Base-by-base conservation (phyloP, 495 filamentous ascomycete species). In the Penicillium steckii region DNA sequence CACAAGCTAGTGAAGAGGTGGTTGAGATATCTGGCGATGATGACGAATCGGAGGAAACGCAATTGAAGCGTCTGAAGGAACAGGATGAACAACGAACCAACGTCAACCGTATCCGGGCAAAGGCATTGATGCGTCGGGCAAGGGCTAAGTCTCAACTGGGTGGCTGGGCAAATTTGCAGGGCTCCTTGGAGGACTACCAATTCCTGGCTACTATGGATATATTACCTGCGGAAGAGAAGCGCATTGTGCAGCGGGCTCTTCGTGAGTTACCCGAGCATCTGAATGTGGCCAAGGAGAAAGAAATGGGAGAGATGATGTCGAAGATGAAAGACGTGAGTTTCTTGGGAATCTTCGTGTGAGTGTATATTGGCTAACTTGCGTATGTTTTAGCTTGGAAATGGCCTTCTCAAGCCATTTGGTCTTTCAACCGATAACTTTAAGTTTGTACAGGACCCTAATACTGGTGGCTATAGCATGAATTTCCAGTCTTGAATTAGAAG, bases 221-320 rank as follows among this genome's bases (percentile, higher is more conserved):
- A 55, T 71, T 98, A 1, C 72, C 82, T 0, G 40, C 76, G 1
- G 74, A 80, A 33, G 93, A 97, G 58, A 75, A 63, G 61, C 80
- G 79, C 48, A 78, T 86, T 35, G 85, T 95, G 2, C 75, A 84
- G 51, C 67, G 73, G 37, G 86, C 87, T 32, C 71, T 95, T 24
- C 69, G 72, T 30, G 71, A 70, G 23, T 75, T 97, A 10, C 86
- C 88, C 2, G 70, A 74, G 19, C 78, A 76, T 54, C 82, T 90
- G 33, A 87, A 90, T 38, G 77, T 79, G 27, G 91, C 91, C 3
- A 85, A 86, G 68, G 85, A 94, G 60, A 85, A 78, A 61, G 94
- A 98, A 70, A 90, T 91, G 79, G 83, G 77, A 6, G 93, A 98
- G 69, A 96, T 97, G 89, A 91, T 96, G 89, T 88, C 85, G 21